Conservation (phyloP, 305 asterid species). For the Fraxinus baroniana region DNA sequence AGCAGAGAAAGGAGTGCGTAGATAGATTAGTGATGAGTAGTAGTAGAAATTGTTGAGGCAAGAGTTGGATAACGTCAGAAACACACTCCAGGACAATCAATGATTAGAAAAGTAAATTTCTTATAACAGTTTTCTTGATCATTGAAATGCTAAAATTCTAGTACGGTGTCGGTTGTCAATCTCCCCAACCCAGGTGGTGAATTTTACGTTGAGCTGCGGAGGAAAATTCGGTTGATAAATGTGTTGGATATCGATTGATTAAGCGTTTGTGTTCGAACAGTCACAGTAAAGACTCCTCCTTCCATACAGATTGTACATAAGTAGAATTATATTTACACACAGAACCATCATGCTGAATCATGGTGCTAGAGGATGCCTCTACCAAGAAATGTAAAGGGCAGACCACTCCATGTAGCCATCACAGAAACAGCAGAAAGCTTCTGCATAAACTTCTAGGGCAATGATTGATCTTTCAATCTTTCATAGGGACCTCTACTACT, state of each 20-base stretch:
- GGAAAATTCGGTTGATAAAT: not conserved
- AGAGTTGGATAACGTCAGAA: not conserved
- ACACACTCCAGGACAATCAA: not conserved
- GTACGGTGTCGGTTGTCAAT: not conserved
- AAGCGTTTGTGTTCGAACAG: not conserved
- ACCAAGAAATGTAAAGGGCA: not conserved
- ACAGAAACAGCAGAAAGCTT: not conserved
- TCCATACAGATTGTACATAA: not conserved
- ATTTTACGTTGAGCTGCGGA: not conserved
- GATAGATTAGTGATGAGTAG: not conserved
- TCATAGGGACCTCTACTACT: not conserved
- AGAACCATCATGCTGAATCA: not conserved
- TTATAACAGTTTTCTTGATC: not conserved
- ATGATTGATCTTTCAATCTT: not conserved
- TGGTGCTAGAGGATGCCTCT: not conserved
- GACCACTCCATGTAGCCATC: not conserved
- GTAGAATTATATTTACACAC: not conserved
- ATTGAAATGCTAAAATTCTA: not conserved
- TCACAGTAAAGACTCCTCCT: not conserved
- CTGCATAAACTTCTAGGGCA: not conserved
- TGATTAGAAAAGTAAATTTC: not conserved
- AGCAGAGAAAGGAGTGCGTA: not conserved
- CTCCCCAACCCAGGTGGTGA: not conserved
- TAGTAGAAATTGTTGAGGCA: not conserved
- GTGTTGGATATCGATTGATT: not conserved